A percentile compares a stretch with the other conserved stretches of the same genome.
Evolutionary conservation across 1,139 yeast genomes (phyloP).

Genomic region (Hansenula sp.): DNA sequence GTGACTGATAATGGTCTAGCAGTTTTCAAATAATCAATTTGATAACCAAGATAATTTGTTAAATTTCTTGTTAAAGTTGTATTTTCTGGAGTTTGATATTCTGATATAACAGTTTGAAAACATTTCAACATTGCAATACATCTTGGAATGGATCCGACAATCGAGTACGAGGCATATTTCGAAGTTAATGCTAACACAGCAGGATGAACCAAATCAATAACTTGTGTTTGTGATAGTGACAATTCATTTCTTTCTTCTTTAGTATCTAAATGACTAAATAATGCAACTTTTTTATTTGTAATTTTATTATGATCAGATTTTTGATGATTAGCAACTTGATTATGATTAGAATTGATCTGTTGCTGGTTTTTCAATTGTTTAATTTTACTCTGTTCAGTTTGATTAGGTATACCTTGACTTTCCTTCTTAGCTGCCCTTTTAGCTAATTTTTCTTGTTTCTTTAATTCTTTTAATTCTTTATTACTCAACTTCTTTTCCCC

Average conservation of each 20-base stretch:
- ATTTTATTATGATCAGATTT: conserved; percentile 33
- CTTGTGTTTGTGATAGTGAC: conserved; percentile 31
- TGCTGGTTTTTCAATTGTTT: conserved; percentile 37
- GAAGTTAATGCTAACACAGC: conserved; percentile 74
- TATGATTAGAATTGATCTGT: not conserved
- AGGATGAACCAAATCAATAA: conserved; percentile 73
- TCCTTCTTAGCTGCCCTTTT: conserved; percentile 71
- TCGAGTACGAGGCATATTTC: conserved; percentile 76
- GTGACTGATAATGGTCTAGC: conserved; percentile 90
- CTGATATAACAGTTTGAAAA: conserved; percentile 74
- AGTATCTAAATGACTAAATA: conserved; percentile 87
- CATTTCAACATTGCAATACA: conserved; percentile 83
- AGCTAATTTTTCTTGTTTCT: conserved; percentile 87
- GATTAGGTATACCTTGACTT: conserved; percentile 44
- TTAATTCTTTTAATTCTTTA: conserved; percentile 82
- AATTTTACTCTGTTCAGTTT: conserved; percentile 31
- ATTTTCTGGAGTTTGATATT: conserved; percentile 81
- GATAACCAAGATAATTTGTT: conserved; percentile 87
- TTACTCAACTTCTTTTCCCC: conserved; percentile 47
- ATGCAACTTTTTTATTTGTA: conserved; percentile 43
- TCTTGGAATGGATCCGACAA: conserved; percentile 88
- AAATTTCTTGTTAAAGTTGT: conserved; percentile 85
- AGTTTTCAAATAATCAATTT: conserved; percentile 86
- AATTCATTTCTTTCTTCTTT: conserved; percentile 73
- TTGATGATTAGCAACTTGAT: conserved; percentile 23